These are phyloP conservation scores for Plicaturopsis crispa DNA, from an alignment of 768 basidiomycete genomes.

Conservation along the genomic window DNA sequence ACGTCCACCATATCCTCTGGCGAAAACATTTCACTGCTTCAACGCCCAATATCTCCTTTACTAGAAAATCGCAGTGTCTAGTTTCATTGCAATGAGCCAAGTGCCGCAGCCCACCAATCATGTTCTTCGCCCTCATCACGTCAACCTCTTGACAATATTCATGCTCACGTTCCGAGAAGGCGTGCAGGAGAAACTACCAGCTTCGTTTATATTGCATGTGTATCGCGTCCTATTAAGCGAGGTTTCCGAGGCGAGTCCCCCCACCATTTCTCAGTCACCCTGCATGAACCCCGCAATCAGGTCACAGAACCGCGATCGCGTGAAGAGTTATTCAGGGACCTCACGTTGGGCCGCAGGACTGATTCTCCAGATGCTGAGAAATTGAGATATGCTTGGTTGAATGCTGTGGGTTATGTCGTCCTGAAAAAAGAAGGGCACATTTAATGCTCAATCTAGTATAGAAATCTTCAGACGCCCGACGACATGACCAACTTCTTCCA, in stretches of 20 bases:
- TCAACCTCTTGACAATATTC: slow-evolving; percentile 58
- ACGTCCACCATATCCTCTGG: too few relatives aligned
- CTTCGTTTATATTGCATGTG: slow-evolving; percentile 52
- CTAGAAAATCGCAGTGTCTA: too few relatives aligned
- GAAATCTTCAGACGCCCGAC: slow-evolving; percentile 44
- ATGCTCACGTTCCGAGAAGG: slow-evolving; percentile 57
- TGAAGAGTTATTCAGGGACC: slow-evolving; percentile 35
- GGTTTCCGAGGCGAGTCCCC: slow-evolving; percentile 49
- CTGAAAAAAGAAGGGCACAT: too few relatives aligned
- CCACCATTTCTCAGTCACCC: not conserved
- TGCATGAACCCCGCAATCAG: slow-evolving; percentile 27
- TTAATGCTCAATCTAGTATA: too few relatives aligned
- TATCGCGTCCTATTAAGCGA: slow-evolving; percentile 65
- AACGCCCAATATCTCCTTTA: too few relatives aligned
- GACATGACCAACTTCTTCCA: slow-evolving; percentile 58
- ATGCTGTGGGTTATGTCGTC: too few relatives aligned
- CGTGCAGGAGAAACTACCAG: slow-evolving; percentile 43
- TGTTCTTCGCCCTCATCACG: slow-evolving; percentile 70
- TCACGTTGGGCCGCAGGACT: slow-evolving; percentile 37
- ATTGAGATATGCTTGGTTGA: too few relatives aligned
- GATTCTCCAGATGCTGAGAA: slow-evolving; percentile 5
- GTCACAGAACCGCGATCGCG: slow-evolving; percentile 57
- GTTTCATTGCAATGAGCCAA: slow-evolving; percentile 31
- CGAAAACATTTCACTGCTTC: too few relatives aligned
- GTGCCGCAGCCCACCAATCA: slow-evolving; percentile 58